Percentiles rank a stretch among this genome's conserved stretches.
phyloP scores from a whole-genome alignment of 257 asterid genomes.

The Gentiana macrophylla region DNA sequence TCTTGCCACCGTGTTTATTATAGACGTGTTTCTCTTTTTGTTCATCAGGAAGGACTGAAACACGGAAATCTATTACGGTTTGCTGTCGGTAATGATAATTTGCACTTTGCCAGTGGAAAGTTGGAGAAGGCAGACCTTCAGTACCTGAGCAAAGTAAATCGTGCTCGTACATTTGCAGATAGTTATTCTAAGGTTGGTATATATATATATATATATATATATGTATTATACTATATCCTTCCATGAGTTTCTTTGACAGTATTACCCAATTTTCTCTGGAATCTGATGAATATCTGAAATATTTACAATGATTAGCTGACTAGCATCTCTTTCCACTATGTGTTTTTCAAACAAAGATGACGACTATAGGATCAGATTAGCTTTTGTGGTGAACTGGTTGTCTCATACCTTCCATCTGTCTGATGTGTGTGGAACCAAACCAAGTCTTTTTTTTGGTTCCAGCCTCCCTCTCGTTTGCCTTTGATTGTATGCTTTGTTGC shows the following conservation, averaged over 20 bases:
- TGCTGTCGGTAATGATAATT: constrained; percentile 49
- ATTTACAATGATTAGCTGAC: background rate
- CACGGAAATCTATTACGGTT: constrained; percentile 65
- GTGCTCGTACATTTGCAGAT: constrained; percentile 83
- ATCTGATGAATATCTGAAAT: background rate
- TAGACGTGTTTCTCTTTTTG: constrained; percentile 7
- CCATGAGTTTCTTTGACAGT: background rate
- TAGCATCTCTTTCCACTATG: no score
- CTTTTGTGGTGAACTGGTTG: no score
- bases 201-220: background rate
- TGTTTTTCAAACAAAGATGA: no score
- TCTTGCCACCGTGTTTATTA: background rate
- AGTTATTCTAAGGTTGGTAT: constrained; percentile 78
- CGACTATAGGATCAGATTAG: no score
- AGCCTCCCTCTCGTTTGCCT: no score
- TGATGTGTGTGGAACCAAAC: no score
- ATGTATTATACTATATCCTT: background rate
- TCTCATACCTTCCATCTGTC: no score
- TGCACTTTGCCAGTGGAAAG: constrained; percentile 54
- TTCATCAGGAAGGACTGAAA: constrained; percentile 51
- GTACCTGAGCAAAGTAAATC: constrained; percentile 67
- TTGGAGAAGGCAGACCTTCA: constrained; percentile 78
- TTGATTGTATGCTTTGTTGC: no score
- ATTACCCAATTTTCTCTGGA: background rate
- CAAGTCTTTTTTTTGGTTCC: no score